Conservation (phyloP, 163 green algal species). For the Chlorella variabilis region DNA sequence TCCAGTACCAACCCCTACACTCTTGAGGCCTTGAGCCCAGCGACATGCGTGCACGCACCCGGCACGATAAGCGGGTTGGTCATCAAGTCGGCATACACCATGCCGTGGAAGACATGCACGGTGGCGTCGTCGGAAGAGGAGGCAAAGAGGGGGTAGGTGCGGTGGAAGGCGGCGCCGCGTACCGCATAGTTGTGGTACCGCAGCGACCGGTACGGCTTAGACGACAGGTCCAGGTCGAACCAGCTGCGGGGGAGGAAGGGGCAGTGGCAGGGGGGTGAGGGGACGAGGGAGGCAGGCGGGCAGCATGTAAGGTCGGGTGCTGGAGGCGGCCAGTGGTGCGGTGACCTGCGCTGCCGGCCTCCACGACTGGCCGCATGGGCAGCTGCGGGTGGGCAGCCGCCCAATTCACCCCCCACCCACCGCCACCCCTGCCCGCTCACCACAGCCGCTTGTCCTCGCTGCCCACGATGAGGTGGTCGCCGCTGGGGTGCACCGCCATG, state of each 20-base stretch:
- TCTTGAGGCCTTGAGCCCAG: no score
- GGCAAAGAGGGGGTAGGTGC: conserved; percentile 94
- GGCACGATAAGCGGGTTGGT: conserved; percentile 98
- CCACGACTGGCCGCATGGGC: no score
- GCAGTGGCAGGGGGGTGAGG: neutral
- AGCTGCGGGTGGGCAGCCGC: no score
- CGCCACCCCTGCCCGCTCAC: no score
- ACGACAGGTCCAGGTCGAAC: conserved; percentile 97
- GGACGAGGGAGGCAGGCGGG: neutral
- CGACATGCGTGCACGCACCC: no score
- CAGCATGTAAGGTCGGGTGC: no score
- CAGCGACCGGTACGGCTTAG: conserved; percentile 91
- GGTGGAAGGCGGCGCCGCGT: conserved; percentile 86
- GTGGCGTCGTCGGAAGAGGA: conserved; percentile 89
- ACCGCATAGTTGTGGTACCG: conserved; percentile 82
- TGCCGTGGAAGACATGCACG: conserved; percentile 89
- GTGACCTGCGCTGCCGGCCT: no score
- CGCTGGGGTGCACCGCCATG: conserved; percentile 87
- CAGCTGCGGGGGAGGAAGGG: conserved; percentile 44
- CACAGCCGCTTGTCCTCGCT: conserved; percentile 64
- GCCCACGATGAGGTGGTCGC: conserved; percentile 96
- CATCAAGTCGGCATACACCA: conserved; percentile 94
- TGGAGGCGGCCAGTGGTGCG: no score
- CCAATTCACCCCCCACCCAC: no score
- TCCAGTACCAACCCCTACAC: no score